Conservation (phyloP, 768 basidiomycete species). For the Boletus speciosus region DNA sequence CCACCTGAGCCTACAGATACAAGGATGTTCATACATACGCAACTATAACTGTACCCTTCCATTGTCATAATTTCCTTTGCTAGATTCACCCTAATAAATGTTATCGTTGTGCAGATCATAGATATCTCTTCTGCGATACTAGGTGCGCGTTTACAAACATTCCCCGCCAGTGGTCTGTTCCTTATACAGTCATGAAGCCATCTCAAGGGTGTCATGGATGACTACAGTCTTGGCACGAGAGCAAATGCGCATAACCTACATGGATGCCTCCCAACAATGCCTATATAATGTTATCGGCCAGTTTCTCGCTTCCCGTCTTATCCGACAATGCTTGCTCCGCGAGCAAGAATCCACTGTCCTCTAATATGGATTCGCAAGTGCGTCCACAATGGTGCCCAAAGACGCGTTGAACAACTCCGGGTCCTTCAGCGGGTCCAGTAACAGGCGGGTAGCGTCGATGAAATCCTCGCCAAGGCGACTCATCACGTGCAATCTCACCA, state of each 20-base stretch:
- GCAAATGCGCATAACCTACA: neutral
- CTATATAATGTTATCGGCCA: neutral
- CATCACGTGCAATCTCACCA: neutral
- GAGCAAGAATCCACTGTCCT: neutral
- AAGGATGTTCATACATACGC: conserved; percentile 22
- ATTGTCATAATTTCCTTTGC: conserved; percentile 26
- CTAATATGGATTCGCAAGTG: neutral
- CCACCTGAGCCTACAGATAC: conserved; percentile 21
- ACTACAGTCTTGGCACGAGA: neutral
- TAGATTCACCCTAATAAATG: conserved; percentile 29
- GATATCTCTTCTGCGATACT: neutral
- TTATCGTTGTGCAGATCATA: conserved; percentile 20
- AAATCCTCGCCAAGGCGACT: conserved; percentile 1
- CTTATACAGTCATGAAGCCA: neutral
- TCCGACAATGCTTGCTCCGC: too few species aligned
- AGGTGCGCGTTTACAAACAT: neutral
- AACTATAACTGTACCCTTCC: conserved; percentile 27
- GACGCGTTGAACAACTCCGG: conserved; percentile 4
- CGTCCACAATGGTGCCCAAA: neutral
- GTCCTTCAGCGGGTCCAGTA: neutral
- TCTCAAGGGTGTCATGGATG: neutral
- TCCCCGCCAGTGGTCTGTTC: neutral
- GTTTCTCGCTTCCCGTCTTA: too few species aligned
- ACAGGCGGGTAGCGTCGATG: neutral
- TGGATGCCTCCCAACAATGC: neutral